phyloP scores from a whole-genome alignment of 2,329 filamentous ascomycete genomes.

The Colletotrichum chlorophyti region DNA sequence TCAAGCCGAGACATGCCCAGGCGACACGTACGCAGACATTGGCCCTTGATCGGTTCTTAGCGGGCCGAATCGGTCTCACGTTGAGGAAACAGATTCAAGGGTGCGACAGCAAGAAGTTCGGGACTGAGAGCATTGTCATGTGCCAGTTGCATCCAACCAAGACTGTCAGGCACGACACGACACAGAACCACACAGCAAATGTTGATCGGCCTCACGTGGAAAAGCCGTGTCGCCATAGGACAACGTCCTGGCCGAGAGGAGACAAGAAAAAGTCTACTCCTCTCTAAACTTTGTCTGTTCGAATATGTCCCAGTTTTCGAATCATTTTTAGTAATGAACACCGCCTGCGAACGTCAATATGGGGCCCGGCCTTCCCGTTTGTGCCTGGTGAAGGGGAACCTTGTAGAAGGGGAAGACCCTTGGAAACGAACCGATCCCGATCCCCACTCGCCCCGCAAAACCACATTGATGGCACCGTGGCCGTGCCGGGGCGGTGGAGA shows the following conservation, averaged over 20 bases:
- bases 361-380: neutral
- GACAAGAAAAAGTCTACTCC: neutral
- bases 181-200: neutral
- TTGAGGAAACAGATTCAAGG: neutral
- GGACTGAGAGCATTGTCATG: too few relatives aligned
- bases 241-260: neutral
- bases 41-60: neutral
- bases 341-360: neutral
- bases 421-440: conserved; percentile 9
- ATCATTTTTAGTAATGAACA: conserved; percentile 8
- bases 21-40: conserved; percentile 3
- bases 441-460: conserved; percentile 13
- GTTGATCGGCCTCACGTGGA: too few relatives aligned
- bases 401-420: neutral
- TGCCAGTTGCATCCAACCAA: too few relatives aligned
- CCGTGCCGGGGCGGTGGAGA: conserved; percentile 11
- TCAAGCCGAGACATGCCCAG: conserved; percentile 18
- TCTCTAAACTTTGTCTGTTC: neutral
- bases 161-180: too few relatives aligned
- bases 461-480: conserved; percentile 19
- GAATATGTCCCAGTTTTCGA: neutral
- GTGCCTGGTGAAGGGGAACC: neutral
- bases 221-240: too few relatives aligned
- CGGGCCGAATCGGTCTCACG: conserved; percentile 14
- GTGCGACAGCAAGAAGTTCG: too few relatives aligned